Conservation (phyloP, 2,329 filamentous ascomycete genomes). For the Hypoxylon sp. region DNA sequence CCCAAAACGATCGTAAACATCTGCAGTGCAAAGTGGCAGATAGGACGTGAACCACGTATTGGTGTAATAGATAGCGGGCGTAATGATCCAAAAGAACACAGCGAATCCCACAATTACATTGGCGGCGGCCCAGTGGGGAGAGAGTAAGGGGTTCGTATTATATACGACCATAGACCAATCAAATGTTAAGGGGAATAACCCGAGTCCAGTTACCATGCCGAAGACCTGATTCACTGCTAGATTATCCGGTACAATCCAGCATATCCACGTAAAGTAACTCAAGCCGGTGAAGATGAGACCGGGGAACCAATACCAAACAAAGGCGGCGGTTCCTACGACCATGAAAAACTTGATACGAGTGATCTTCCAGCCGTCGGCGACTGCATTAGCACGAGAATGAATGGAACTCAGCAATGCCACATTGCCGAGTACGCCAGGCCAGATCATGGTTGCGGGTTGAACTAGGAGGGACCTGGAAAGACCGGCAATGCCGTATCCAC, state of each 20-base stretch:
- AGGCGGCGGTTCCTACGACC: constrained; percentile 55
- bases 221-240: constrained; percentile 63
- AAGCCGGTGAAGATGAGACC: constrained; percentile 63
- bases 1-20: constrained; percentile 68
- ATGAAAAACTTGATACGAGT: constrained; percentile 55
- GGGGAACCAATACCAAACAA: constrained; percentile 67
- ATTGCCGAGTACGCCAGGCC: constrained; percentile 67
- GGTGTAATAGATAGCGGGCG: constrained; percentile 62
- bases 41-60: constrained; percentile 67
- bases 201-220: constrained; percentile 62
- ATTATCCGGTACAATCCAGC: constrained; percentile 65
- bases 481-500: constrained; percentile 65
- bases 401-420: constrained; percentile 60
- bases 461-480: constrained; percentile 61
- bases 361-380: constrained; percentile 55
- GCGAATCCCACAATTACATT: constrained; percentile 62
- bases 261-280: constrained; percentile 63
- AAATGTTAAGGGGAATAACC: constrained; percentile 60
- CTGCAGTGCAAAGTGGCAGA: constrained; percentile 66
- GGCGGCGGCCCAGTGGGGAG: constrained; percentile 62
- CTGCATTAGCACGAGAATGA: constrained; percentile 57
- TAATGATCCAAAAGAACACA: constrained; percentile 64
- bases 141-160: constrained; percentile 59
- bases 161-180: constrained; percentile 59
- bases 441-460: constrained; percentile 64